Base-by-base conservation (phyloP, 2,329 filamentous ascomycete genomes). In the Elsinoe arachidis region DNA sequence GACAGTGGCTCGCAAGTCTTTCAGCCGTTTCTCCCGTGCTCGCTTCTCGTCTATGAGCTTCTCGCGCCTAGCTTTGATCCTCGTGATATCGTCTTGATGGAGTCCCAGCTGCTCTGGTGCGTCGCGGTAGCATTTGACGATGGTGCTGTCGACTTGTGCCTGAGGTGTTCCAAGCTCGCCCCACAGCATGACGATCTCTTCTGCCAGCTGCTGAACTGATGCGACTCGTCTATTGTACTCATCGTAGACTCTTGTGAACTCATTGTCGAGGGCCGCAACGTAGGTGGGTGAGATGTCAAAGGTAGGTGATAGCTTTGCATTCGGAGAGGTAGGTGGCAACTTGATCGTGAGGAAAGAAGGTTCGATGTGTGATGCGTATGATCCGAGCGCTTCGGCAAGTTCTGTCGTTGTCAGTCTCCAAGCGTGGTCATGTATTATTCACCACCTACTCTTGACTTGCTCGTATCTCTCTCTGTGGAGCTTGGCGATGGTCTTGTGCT, bases 281-380 rank as follows among this genome's bases (percentile, higher is more conserved):
- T 97, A 99, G 3, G 86, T 80, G 0, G 88, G 84, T 0, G 92
- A 96, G n/a, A 99, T 83, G 66, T 97, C 91, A 70, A 99, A 97
- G 55, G 80, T 87, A 2, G 90, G 83, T 1, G 91, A 83, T 38
- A 95, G 79, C 11, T 85, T 84, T 46, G 88, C 83, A 63, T 89
- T 87, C 4, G 86, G 83, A 1, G 82, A 83, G 2, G 87, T 90
- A 0, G 92, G 92, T 1, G 93, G 93, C 5, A 99, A 81, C 39
- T 86, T 81, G 67, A 97, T 85, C 67, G 85, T 83, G 63, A 97
- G 82, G 70, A 97, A 97, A 2, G 86, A 86, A 10, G 88, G 77
- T 70, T 99, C 93, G 47, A 99, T 87, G 70, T 97, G 93, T 9
- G 89, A 95, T 1, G 93, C 95, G 71, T 97, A 99, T 4, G 92